phyloP scores from a whole-genome alignment of 768 basidiomycete genomes.

The Suillus ampliporus region DNA sequence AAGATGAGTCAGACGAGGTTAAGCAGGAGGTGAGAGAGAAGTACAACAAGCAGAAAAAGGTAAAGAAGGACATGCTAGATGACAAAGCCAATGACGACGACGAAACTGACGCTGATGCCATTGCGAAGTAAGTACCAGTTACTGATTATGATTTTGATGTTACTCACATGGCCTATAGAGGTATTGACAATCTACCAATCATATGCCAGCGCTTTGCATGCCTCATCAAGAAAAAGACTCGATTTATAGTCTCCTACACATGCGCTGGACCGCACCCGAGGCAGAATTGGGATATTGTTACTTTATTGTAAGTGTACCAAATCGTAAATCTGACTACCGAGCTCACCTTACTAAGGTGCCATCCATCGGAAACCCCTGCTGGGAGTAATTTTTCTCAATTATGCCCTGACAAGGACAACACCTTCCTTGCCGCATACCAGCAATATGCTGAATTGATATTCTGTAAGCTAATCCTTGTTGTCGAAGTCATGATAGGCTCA shows the following conservation, averaged over 20 bases:
- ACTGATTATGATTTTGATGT: neutral
- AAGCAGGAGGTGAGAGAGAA: constrained; percentile 6
- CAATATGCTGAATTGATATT: too few species aligned
- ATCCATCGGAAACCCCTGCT: too few species aligned
- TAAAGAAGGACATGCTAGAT: neutral
- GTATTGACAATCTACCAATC: constrained; percentile 8
- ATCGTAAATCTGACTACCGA: too few species aligned
- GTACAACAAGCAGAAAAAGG: constrained; percentile 9
- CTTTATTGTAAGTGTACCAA: too few species aligned
- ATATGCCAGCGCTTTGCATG: neutral
- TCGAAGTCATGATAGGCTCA: too few species aligned
- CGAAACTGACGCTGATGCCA: neutral
- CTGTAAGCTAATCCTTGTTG: too few species aligned
- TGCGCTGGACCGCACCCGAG: too few species aligned
- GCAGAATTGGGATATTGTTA: constrained; percentile 8
- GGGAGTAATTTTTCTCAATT: too few species aligned
- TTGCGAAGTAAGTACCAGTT: constrained; percentile 4
- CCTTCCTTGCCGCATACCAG: too few species aligned
- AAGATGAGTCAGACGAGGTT: neutral
- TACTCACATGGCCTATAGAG: constrained; percentile 1
- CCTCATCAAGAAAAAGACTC: neutral
- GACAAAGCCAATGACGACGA: neutral
- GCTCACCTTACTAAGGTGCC: too few species aligned
- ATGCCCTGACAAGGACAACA: too few species aligned
- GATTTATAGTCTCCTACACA: too few species aligned